Conservation (phyloP, 768 basidiomycete genomes). For the Lactarius quietus region DNA sequence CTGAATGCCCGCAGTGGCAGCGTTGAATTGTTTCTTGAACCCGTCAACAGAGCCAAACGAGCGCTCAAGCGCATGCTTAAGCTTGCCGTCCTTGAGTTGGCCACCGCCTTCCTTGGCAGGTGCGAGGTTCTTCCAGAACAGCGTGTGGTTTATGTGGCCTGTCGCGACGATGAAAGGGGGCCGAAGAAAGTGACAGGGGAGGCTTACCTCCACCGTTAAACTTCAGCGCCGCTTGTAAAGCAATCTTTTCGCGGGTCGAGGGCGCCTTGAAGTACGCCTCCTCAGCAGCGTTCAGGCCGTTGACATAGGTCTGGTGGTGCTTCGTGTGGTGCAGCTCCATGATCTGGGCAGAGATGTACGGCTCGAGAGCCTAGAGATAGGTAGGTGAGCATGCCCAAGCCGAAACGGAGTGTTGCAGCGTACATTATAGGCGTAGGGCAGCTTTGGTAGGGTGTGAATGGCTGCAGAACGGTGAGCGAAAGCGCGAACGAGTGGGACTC, state of each 20-base stretch:
- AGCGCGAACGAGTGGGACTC: constrained; percentile 44
- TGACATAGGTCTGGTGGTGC: constrained; percentile 92
- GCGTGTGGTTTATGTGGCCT: constrained; percentile 93
- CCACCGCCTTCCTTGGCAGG: constrained; percentile 65
- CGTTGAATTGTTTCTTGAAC: constrained; percentile 84
- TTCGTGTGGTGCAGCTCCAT: constrained; percentile 93
- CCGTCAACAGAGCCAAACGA: constrained; percentile 86
- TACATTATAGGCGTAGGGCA: constrained; percentile 81
- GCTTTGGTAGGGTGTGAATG: constrained; percentile 70
- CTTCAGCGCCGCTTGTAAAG: constrained; percentile 87
- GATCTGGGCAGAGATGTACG: constrained; percentile 85
- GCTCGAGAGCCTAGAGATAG: constrained; percentile 72
- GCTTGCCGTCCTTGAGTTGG: constrained; percentile 55
- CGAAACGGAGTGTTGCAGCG: constrained; percentile 25
- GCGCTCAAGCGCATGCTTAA: constrained; percentile 71
- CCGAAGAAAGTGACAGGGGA: constrained; percentile 17
- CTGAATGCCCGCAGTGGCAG: constrained; percentile 87
- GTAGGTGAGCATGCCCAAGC: constrained; percentile 15
- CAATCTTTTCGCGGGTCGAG: constrained; percentile 72
- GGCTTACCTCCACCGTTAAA: constrained; percentile 89
- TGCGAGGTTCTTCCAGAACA: constrained; percentile 98
- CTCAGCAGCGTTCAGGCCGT: constrained; percentile 90
- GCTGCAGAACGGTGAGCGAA: constrained; percentile 41
- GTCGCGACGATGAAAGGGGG: not conserved
- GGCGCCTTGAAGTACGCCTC: constrained; percentile 66